Conservation (phyloP, 805 yeast species). For the Lachancea thermotolerans region DNA sequence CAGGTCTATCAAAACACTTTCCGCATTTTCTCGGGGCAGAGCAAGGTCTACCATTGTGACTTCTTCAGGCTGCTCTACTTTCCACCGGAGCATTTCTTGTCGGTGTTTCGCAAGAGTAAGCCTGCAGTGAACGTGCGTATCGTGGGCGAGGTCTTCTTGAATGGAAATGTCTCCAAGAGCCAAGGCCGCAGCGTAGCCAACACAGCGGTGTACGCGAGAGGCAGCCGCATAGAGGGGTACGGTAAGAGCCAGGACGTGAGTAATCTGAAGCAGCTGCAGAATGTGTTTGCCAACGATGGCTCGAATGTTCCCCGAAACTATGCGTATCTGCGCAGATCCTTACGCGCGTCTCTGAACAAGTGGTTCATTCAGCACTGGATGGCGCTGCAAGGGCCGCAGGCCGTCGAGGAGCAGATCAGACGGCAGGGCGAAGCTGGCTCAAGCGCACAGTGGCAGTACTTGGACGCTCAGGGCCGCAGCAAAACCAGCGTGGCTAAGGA, state of each 20-base stretch:
- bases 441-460: slow-evolving; percentile 1
- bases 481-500: slow-evolving; percentile 25
- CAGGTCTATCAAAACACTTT: slow-evolving; percentile 7
- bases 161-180: slow-evolving; percentile 14
- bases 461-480: slow-evolving; percentile 12
- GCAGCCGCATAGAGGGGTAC: slow-evolving; percentile 9
- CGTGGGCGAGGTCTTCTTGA: slow-evolving; percentile 12
- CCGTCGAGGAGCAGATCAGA: slow-evolving; percentile 12
- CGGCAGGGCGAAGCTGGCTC: neutral
- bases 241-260: slow-evolving; percentile 9
- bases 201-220: slow-evolving; percentile 3
- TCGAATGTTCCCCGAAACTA: slow-evolving; percentile 20
- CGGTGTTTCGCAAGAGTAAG: slow-evolving; percentile 24
- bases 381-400: slow-evolving; percentile 15
- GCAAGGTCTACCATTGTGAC: slow-evolving; percentile 17
- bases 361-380: slow-evolving; percentile 23
- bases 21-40: slow-evolving; percentile 6
- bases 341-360: slow-evolving; percentile 12
- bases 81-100: slow-evolving; percentile 27
- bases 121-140: slow-evolving; percentile 24
- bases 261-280: slow-evolving; percentile 5
- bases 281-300: slow-evolving; percentile 8
- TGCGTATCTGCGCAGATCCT: slow-evolving; percentile 22
- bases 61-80: slow-evolving; percentile 21
- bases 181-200: slow-evolving; percentile 1